phyloP scores from a whole-genome alignment of 2,329 filamentous ascomycete genomes.

The Fusarium mexicanum region DNA sequence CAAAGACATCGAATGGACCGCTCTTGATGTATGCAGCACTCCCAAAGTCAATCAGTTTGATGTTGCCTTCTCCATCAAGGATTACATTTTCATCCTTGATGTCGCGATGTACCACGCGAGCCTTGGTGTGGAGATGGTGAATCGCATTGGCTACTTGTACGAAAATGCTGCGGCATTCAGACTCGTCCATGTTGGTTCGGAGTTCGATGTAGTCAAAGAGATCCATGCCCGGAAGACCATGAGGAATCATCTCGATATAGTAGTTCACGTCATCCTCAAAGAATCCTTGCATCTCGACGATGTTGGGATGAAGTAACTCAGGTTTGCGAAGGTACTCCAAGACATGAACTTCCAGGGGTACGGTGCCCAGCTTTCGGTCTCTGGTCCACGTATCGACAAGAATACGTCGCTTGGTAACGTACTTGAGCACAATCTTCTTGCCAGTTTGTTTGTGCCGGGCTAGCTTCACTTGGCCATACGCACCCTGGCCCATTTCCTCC shows the following conservation, averaged over 20 bases:
- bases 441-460: constrained; percentile 83
- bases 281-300: constrained; percentile 78
- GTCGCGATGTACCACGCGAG: constrained; percentile 92
- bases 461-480: constrained; percentile 97
- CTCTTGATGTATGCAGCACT: constrained; percentile 98
- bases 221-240: constrained; percentile 96
- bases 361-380: constrained; percentile 90
- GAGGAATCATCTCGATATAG: constrained; percentile 98
- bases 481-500: constrained; percentile 98
- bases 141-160: constrained; percentile 90
- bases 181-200: constrained; percentile 94
- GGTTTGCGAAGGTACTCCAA: constrained; percentile 89
- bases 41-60: constrained; percentile 98
- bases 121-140: constrained; percentile 90
- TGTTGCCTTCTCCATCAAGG: constrained; percentile 91
- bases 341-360: constrained; percentile 96
- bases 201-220: constrained; percentile 99
- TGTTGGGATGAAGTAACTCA: constrained; percentile 72
- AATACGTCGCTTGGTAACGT: constrained; percentile 96
- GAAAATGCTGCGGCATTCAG: constrained; percentile 94
- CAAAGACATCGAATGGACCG: constrained; percentile 98
- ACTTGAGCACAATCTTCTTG: constrained; percentile 94
- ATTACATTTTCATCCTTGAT: constrained; percentile 99
- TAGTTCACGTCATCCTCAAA: constrained; percentile 90
- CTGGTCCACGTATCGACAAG: constrained; percentile 98